Percentiles rank a stretch among this genome's conserved stretches.
These are phyloP conservation scores for Maudiozyma turicensis DNA, from an alignment of 805 yeast species.

Conservation along the genomic window DNA sequence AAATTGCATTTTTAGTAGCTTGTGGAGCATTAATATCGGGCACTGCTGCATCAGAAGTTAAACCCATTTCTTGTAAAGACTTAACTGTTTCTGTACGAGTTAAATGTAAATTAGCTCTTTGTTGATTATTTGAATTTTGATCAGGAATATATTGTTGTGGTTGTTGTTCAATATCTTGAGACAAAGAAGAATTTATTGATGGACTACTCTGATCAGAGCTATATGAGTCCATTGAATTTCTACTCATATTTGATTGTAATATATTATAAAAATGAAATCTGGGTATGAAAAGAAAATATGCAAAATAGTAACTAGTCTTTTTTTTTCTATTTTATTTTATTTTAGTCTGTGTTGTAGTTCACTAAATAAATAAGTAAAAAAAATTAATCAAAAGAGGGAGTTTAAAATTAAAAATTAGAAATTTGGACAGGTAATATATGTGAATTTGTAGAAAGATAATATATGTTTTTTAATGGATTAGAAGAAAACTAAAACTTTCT, in stretches of 20 bases:
- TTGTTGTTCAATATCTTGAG: conserved; percentile 13
- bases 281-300: no score
- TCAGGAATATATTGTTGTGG: conserved; percentile 22
- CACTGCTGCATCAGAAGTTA: conserved; percentile 42
- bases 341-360: neutral
- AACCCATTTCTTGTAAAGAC: conserved; percentile 55
- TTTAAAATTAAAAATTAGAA: no score
- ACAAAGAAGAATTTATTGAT: conserved; percentile 7
- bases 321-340: neutral
- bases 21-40: conserved; percentile 51
- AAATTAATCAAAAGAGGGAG: no score
- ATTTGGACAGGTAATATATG: no score
- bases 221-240: conserved; percentile 8
- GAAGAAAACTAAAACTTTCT: no score
- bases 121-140: neutral
- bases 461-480: no score
- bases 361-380: no score
- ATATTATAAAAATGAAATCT: neutral
- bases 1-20: conserved; percentile 50
- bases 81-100: conserved; percentile 64
- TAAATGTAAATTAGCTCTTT: conserved; percentile 25
- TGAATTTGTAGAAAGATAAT: no score
- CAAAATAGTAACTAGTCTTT: neutral
- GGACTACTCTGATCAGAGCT: conserved; percentile 7
- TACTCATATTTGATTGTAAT: neutral